Conservation (phyloP, 371 early-diverging fungal species). For the Umbelopsis sp. region DNA sequence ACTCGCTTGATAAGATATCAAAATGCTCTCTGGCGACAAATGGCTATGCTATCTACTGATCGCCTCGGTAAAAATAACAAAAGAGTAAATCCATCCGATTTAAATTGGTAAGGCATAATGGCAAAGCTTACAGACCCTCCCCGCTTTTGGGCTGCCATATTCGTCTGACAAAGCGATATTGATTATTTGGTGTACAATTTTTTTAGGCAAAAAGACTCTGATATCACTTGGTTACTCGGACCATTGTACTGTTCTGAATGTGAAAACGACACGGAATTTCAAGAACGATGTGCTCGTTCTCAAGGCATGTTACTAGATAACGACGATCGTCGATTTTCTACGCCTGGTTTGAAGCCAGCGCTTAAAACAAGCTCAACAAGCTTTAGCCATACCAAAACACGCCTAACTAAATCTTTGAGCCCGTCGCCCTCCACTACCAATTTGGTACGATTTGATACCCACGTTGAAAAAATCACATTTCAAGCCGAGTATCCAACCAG, state of each 20-base stretch:
- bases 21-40: conserved; percentile 49
- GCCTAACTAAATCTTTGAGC: background rate
- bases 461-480: conserved; percentile 7
- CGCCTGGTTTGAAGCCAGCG: conserved; percentile 1
- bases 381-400: background rate
- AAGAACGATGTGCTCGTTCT: conserved; percentile 12
- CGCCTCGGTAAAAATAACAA: conserved; percentile 10
- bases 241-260: conserved; percentile 4
- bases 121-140: background rate
- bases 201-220: conserved; percentile 8
- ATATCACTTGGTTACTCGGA: conserved; percentile 9
- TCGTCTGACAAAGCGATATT: background rate
- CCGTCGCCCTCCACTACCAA: background rate
- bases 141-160: background rate
- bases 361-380: background rate
- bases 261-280: conserved; percentile 13
- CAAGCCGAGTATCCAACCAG: conserved; percentile 9
- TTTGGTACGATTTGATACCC: conserved; percentile 16
- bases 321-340: background rate
- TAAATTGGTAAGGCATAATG: conserved; percentile 29
- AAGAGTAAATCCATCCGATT: conserved; percentile 27
- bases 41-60: conserved; percentile 32
- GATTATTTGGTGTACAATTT: too few relatives aligned
- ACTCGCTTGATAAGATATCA: conserved; percentile 31
- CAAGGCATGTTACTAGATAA: background rate